phyloP scores from a whole-genome alignment of 371 early-diverging fungal genomes.

The Mucor piriformis region DNA sequence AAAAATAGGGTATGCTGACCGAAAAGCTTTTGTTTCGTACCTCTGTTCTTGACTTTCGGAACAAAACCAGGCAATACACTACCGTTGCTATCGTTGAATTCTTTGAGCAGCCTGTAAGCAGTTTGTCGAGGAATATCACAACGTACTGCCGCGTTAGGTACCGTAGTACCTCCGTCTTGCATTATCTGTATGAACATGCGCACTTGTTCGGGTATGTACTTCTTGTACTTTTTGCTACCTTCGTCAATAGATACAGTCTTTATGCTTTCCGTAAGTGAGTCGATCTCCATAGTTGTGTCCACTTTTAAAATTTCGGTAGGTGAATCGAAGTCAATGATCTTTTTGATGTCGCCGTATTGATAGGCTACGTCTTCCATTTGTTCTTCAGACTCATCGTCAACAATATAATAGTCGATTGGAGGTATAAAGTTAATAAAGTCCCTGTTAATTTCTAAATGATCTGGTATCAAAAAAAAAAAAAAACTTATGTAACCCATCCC shows the following conservation, averaged over 20 bases:
- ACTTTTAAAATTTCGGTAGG: too few relatives aligned
- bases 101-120: conserved; percentile 17
- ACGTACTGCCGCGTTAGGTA: conserved; percentile 14
- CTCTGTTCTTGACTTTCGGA: too few relatives aligned
- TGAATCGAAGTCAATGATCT: too few relatives aligned
- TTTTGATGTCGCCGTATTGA: too few relatives aligned
- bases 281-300: too few relatives aligned
- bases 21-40: too few relatives aligned
- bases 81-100: too few relatives aligned
- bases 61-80: too few relatives aligned
- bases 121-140: conserved; percentile 13
- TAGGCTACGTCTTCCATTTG: too few relatives aligned
- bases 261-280: too few relatives aligned
- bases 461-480: conserved; percentile 9
- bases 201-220: conserved; percentile 17
- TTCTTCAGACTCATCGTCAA: too few relatives aligned
- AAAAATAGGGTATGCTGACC: conserved; percentile 10
- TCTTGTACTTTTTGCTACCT: conserved; percentile 19
- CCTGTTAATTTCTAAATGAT: conserved; percentile 8
- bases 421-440: neutral
- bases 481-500: conserved; percentile 5
- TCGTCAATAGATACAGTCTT: too few relatives aligned
- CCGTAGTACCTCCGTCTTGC: conserved; percentile 18
- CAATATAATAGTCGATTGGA: neutral
- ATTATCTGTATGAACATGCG: conserved; percentile 16